Conservation (phyloP, 169 alveolate species). For the Plasmodium knowlesi region DNA sequence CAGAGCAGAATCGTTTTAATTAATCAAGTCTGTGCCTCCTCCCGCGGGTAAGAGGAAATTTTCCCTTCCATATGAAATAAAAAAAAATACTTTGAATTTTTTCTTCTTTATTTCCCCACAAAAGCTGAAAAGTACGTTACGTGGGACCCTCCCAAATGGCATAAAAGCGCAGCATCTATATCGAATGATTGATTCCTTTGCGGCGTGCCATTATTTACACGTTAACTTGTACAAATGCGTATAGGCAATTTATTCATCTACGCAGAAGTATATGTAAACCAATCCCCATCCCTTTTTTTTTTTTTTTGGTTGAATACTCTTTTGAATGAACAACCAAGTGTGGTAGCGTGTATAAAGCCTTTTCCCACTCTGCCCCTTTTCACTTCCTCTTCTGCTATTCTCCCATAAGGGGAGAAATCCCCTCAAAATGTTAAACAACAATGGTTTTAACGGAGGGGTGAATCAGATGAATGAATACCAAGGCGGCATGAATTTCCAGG, state of each 20-base stretch:
- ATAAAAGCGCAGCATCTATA: background rate
- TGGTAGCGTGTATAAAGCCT: background rate
- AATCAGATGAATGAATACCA: constrained; percentile 22
- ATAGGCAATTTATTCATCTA: background rate
- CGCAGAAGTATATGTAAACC: background rate
- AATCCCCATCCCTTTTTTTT: background rate
- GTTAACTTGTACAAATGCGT: background rate
- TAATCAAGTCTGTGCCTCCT: background rate
- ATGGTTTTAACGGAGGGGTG: constrained; percentile 42
- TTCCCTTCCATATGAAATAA: background rate
- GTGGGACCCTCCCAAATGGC: background rate
- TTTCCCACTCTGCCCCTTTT: background rate
- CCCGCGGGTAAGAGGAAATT: background rate
- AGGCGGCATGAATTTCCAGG: background rate
- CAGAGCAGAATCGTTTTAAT: background rate
- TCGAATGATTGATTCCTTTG: background rate
- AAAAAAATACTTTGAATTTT: background rate
- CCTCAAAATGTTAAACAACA: constrained; percentile 36
- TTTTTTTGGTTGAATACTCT: background rate
- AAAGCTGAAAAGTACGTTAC: background rate
- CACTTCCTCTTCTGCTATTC: background rate
- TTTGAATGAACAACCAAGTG: background rate
- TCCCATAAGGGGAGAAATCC: background rate
- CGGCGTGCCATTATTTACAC: background rate
- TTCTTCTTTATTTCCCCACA: background rate